Evolutionary conservation across 106 monocot genomes (phyloP).

Genomic region (Alisma plantagoaquatica): DNA sequence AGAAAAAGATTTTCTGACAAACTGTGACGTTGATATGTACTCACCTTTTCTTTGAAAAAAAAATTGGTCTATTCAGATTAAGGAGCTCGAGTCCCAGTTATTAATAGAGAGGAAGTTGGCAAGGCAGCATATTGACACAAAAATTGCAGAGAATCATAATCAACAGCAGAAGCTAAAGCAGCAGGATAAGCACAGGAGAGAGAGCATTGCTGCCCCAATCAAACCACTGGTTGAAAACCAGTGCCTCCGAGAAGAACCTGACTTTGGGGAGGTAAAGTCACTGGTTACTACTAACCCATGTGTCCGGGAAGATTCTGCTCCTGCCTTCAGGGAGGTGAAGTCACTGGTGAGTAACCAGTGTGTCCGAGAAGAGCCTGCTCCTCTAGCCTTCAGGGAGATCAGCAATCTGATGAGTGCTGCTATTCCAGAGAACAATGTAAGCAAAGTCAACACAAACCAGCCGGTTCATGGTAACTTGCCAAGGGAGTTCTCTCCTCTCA

Average conservation of each 20-base stretch:
- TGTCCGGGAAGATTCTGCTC: too few relatives aligned
- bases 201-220: conserved; percentile 14
- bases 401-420: too few relatives aligned
- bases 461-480: too few relatives aligned
- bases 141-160: conserved; percentile 53
- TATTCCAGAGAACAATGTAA: too few relatives aligned
- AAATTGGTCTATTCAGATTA: too few relatives aligned
- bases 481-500: conserved; percentile 14
- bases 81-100: conserved; percentile 82
- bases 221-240: conserved; percentile 3
- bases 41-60: too few relatives aligned
- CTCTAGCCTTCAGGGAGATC: too few relatives aligned
- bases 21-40: not conserved
- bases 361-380: too few relatives aligned
- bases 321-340: too few relatives aligned
- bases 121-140: conserved; percentile 72
- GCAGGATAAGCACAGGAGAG: conserved; percentile 16
- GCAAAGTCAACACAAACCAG: too few relatives aligned
- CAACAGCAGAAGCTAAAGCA: conserved; percentile 34
- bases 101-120: conserved; percentile 73
- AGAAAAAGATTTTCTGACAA: not conserved
- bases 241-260: conserved; percentile 21
- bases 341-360: too few relatives aligned
- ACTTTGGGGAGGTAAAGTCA: too few relatives aligned
- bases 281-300: not conserved